These are phyloP conservation scores for Megacollybia marginata DNA, from an alignment of 768 basidiomycete genomes.

Conservation along the genomic window DNA sequence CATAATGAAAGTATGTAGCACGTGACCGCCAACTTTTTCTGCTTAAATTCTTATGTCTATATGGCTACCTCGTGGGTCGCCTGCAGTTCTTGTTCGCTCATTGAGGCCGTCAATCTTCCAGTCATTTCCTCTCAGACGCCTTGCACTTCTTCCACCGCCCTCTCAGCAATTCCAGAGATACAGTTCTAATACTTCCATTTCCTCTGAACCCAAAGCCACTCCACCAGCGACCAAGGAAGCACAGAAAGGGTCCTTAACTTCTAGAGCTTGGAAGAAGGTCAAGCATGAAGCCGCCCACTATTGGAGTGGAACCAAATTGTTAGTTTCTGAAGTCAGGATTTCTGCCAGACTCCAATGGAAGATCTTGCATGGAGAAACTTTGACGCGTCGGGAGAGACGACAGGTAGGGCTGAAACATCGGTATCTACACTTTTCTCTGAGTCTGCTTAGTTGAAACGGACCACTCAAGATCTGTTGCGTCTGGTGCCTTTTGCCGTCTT, in stretches of 20 bases:
- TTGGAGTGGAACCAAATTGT: constrained; percentile 92
- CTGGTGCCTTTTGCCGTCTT: constrained; percentile 95
- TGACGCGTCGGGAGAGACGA: constrained; percentile 90
- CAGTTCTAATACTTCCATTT: constrained; percentile 13
- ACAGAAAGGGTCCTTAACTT: constrained; percentile 35
- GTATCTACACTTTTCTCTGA: neutral
- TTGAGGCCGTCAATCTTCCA: constrained; percentile 11
- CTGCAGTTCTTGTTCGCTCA: constrained; percentile 34
- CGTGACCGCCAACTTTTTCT: neutral
- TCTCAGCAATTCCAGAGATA: constrained; percentile 6
- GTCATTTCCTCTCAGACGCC: constrained; percentile 10
- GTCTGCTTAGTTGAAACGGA: constrained; percentile 68
- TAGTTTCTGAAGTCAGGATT: constrained; percentile 92
- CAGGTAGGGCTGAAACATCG: constrained; percentile 49
- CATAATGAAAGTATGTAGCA: no score
- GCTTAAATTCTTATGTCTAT: constrained; percentile 48
- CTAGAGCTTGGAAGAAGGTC: constrained; percentile 82
- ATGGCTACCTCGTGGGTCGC: constrained; percentile 61
- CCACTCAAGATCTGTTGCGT: constrained; percentile 87
- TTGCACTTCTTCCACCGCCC: constrained; percentile 8
- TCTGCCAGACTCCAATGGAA: constrained; percentile 84
- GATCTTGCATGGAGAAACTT: constrained; percentile 80
- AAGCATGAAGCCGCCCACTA: constrained; percentile 97
- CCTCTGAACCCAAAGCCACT: constrained; percentile 38
- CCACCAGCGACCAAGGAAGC: constrained; percentile 40